Percentiles rank a stretch among this genome's conserved stretches.
Evolutionary conservation across 768 basidiomycete species (phyloP).

Genomic region (Inosperma sp.): DNA sequence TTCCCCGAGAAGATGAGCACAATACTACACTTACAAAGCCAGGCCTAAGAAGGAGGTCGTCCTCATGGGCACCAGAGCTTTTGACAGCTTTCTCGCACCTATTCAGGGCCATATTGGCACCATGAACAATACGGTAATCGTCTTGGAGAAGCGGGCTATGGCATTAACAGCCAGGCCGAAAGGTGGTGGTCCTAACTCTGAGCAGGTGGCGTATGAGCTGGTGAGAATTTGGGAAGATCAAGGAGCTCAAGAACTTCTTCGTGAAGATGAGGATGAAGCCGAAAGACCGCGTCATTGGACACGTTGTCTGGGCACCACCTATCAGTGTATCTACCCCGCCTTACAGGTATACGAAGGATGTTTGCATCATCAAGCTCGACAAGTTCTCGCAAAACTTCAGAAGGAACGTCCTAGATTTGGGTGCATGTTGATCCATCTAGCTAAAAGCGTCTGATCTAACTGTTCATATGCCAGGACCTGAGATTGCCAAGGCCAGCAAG

Average conservation of each 20-base stretch:
- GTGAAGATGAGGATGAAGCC: conserved; percentile 27
- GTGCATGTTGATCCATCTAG: conserved; percentile 27
- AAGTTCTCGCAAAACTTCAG: conserved; percentile 28
- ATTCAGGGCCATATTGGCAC: conserved; percentile 27
- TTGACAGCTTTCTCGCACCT: conserved; percentile 26
- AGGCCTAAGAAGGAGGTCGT: conserved; percentile 33
- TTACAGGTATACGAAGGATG: conserved; percentile 32
- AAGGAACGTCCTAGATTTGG: conserved; percentile 33
- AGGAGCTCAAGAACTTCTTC: conserved; percentile 31
- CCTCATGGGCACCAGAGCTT: conserved; percentile 31
- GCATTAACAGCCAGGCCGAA: too few relatives aligned
- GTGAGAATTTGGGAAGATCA: conserved; percentile 21
- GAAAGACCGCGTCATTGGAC: conserved; percentile 34
- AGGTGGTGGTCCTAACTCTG: background rate
- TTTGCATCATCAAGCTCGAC: conserved; percentile 37
- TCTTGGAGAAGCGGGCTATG: too few relatives aligned
- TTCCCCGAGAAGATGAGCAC: conserved; percentile 23
- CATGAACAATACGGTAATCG: conserved; percentile 16
- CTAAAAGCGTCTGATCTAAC: conserved; percentile 21
- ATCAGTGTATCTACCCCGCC: conserved; percentile 26
- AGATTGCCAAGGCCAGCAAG: conserved; percentile 19
- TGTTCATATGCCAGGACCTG: conserved; percentile 18
- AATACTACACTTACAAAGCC: conserved; percentile 22
- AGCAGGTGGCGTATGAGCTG: conserved; percentile 12
- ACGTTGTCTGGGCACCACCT: conserved; percentile 36